These are phyloP conservation scores for Elsinoe ampelina DNA, from an alignment of 2,329 filamentous ascomycete species.

Conservation along the genomic window DNA sequence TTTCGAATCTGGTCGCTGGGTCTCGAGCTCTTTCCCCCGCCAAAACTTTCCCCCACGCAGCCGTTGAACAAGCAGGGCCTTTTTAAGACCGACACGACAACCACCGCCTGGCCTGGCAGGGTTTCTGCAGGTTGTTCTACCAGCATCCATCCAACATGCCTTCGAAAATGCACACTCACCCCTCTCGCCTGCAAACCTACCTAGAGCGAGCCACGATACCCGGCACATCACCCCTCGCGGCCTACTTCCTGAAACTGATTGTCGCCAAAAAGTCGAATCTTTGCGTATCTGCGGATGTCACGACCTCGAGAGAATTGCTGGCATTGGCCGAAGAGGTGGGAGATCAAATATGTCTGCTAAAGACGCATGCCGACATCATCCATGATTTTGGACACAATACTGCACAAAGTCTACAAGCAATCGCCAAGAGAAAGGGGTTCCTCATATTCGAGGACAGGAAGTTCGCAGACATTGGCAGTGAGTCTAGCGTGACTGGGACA, in stretches of 20 bases:
- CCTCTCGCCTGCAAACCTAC: constrained; percentile 36
- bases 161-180: constrained; percentile 23
- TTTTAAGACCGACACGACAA: not conserved
- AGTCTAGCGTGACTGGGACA: constrained; percentile 16
- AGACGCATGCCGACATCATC: constrained; percentile 54
- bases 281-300: constrained; percentile 49
- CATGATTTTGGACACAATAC: constrained; percentile 51
- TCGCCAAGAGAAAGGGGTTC: constrained; percentile 42
- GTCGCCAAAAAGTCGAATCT: constrained; percentile 43
- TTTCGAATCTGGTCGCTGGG: not conserved
- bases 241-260: constrained; percentile 41
- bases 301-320: constrained; percentile 46
- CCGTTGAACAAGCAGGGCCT: not conserved
- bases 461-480: constrained; percentile 48
- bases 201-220: constrained; percentile 36
- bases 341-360: constrained; percentile 51
- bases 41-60: not conserved
- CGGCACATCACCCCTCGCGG: constrained; percentile 36
- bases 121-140: not conserved
- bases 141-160: constrained; percentile 2
- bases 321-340: constrained; percentile 49
- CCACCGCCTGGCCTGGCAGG: not conserved
- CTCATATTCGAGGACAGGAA: constrained; percentile 48
- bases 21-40: not conserved
- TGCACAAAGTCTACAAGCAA: constrained; percentile 38